phyloP scores from a whole-genome alignment of 2,329 filamentous ascomycete genomes.

The Blastomyces emzantsi region DNA sequence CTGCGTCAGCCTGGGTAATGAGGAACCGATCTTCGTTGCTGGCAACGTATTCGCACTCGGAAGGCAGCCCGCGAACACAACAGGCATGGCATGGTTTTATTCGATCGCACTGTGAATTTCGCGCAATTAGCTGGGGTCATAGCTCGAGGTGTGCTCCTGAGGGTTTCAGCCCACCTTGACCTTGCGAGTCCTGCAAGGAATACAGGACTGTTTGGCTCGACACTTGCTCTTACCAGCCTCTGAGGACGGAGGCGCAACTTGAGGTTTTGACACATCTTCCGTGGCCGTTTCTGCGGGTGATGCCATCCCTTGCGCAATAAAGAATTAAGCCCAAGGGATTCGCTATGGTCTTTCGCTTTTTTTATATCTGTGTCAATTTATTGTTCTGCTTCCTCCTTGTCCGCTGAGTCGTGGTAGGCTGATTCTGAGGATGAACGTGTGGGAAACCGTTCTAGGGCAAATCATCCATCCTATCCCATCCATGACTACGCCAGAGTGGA shows the following conservation, averaged over 20 bases:
- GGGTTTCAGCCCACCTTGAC: conserved; percentile 22
- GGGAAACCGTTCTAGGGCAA: background rate
- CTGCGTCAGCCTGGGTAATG: conserved; percentile 23
- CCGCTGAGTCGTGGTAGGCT: background rate
- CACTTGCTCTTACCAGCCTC: conserved; percentile 15
- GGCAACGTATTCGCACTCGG: conserved; percentile 26
- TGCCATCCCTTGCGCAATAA: background rate
- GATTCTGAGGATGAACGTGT: background rate
- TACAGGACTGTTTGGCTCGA: conserved; percentile 26
- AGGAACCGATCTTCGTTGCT: conserved; percentile 26
- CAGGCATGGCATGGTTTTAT: conserved; percentile 27
- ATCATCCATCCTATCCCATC: background rate
- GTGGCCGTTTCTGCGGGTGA: background rate
- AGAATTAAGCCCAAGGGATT: background rate
- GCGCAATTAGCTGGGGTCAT: background rate
- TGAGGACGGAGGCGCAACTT: background rate
- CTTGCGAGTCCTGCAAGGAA: conserved; percentile 27
- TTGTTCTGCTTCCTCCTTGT: background rate
- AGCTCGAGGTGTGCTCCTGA: background rate
- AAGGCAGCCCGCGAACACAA: conserved; percentile 24
- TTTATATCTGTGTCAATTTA: background rate
- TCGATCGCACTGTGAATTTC: conserved; percentile 21
- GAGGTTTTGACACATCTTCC: background rate
- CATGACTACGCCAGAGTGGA: too few species aligned
- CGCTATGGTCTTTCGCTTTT: background rate